Evolutionary conservation across 345 rosid genomes (phyloP).

Genomic region (Syzygium oleosum): DNA sequence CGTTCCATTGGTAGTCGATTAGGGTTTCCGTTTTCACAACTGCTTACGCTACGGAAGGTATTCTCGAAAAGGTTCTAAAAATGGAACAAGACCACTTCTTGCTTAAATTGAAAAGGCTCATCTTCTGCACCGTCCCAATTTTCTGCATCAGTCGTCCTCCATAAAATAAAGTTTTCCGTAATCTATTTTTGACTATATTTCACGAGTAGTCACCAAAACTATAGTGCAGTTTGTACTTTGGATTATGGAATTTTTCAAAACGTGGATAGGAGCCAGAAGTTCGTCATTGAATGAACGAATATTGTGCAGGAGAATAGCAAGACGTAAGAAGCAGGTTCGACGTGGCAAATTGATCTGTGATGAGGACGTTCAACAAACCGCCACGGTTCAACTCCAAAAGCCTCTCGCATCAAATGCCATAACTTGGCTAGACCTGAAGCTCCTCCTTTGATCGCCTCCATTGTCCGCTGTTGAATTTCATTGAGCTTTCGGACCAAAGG

Average conservation of each 20-base stretch:
- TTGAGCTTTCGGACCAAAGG: neutral
- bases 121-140: neutral
- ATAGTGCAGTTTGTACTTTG: no score
- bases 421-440: neutral
- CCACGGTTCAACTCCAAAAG: neutral
- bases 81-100: neutral
- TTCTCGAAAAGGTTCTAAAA: neutral
- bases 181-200: neutral
- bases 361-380: no score
- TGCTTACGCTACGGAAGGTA: accelerated
- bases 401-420: neutral
- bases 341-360: no score
- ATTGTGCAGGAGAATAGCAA: no score
- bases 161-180: neutral
- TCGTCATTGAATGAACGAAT: no score
- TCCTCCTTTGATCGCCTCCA: neutral
- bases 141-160: no score
- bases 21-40: accelerated
- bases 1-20: neutral
- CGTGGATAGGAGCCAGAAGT: no score
- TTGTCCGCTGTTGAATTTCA: neutral
- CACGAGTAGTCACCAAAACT: no score
- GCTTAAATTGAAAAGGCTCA: neutral
- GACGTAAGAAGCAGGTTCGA: no score
- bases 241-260: no score